Base-by-base conservation (phyloP, 768 basidiomycete species). In the Agaricus blazei region DNA sequence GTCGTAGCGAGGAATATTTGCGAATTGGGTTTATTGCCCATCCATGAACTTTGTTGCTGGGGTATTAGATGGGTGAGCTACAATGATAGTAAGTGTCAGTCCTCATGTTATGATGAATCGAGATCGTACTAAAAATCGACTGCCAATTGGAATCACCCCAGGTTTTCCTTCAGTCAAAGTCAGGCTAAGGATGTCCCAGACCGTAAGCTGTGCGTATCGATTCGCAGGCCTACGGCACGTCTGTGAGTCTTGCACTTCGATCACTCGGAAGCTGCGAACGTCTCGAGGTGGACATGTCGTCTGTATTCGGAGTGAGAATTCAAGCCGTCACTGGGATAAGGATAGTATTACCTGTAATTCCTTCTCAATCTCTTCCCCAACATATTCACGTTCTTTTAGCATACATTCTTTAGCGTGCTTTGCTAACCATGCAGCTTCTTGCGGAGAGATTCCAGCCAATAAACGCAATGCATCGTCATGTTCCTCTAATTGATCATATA, bases 141-240 rank as follows among this genome's bases (percentile, higher is more conserved):
- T 81, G 1, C 90, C 88, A 29, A 77, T 75, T 43, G 73, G 69
- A 58, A 95, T 82, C 4, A 72, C 58, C 34, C 83, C 75, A 48
- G 76, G 64, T 51, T 67, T 63, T 4, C 75, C 80, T 58, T 88
- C 85, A 24, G 72, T 71, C n/a, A 74, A 62, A 0, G 70, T 72
- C 27, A 88, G 57, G 11, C 71, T 72, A 3, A 81, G 69, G 2
- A 81, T 85, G 62, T 95, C 90, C 91, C 91, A 94, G 3, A 95
- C 79, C 0, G 88, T 94, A 52, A 98, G 60, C 65, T 90, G 88
- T 0, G 85, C 93, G 1, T 70, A 75, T 48, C 90, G 79, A 57
- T 79, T 72, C 7, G 80, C 72, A 0, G 77, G 75, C 50, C 77
- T 72, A 57, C 78, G 75, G 0, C 64, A 60, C 27, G 82, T 85